Evolutionary conservation across 2,329 filamentous ascomycete species (phyloP), one percentile per base, ranked within the genome.

Genomic region (Calonectria fujianensis): DNA sequence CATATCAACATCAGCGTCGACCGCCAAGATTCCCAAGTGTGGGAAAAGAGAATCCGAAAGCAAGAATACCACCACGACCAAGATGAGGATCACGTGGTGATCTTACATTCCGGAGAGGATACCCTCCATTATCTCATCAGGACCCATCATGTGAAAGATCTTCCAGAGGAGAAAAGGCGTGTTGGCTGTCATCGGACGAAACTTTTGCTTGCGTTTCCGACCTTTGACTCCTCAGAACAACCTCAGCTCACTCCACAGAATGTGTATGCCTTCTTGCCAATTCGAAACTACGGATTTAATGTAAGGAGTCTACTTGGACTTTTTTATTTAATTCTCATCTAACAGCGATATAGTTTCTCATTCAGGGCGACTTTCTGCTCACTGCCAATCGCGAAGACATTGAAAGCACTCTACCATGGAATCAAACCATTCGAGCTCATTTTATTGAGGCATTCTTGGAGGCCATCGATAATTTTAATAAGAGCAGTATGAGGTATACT

Each of bases 321-420:
- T 29, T 29, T 20, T 13, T 14, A 20, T 20, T 14, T 7, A 2
- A 16, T 14, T 52, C 29, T 52, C 3, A 13, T 52, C 50, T 52
- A 14, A 52, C 29, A 11, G 16, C 5, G 3, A n/a, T 16, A 18
- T 29, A 52, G 50, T 52, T 52, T 29, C 50, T 52, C 8, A 14
- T 52, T 4, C 50, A 52, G 29, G 50, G 50, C 16, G 50, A 52
- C 13, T 52, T 52, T 16, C 50, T 52, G 14, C 50, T 52, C 50
- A 52, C 50, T n/a, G 50, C 50, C 24, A 52, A 52, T 31, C 50
- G 50, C 50, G 50, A 52, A 7, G 50, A 52, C 16, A 52, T 52
- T 14, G 50, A 52, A 16, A 52, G 50, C 50, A 52, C 50, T 31
- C 3, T 52, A 11, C 24, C 50, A 29, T 52, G 50, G 50, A 52